These are phyloP conservation scores for Globisporangium radiosum DNA, from an alignment of 352 stramenopile species.

Conservation along the genomic window DNA sequence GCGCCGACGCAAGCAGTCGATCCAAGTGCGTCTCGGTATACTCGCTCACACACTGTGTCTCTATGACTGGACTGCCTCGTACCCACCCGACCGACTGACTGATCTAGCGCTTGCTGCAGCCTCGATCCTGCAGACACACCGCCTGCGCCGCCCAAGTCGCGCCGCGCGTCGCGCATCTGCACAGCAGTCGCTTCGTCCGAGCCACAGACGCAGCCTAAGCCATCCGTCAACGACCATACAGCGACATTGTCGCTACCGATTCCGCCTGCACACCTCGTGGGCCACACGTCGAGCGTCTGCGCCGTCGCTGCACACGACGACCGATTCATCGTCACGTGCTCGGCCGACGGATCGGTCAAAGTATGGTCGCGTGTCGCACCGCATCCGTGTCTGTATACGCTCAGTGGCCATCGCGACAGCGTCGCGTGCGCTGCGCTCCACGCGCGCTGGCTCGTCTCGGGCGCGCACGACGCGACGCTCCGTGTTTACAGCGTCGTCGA, in stretches of 20 bases:
- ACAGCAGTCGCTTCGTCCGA: background rate
- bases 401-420: constrained; percentile 59
- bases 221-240: background rate
- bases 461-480: constrained; percentile 57
- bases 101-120: background rate
- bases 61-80: too few species aligned
- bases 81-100: too few species aligned
- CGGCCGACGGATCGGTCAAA: constrained; percentile 63
- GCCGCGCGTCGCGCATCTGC: constrained; percentile 5
- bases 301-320: constrained; percentile 43
- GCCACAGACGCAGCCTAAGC: background rate
- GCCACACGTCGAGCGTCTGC: constrained; percentile 56
- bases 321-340: constrained; percentile 56
- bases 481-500: constrained; percentile 38
- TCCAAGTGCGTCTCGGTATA: background rate
- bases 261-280: constrained; percentile 39
- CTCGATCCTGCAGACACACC: background rate
- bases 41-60: too few species aligned
- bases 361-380: constrained; percentile 54
- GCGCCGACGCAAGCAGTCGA: background rate
- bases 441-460: constrained; percentile 54
- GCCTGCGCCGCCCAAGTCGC: constrained; percentile 7
- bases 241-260: constrained; percentile 1
- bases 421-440: constrained; percentile 51
- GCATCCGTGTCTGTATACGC: constrained; percentile 41